phyloP scores from a whole-genome alignment of 2,329 filamentous ascomycete genomes.

The Colletotrichum sp. region DNA sequence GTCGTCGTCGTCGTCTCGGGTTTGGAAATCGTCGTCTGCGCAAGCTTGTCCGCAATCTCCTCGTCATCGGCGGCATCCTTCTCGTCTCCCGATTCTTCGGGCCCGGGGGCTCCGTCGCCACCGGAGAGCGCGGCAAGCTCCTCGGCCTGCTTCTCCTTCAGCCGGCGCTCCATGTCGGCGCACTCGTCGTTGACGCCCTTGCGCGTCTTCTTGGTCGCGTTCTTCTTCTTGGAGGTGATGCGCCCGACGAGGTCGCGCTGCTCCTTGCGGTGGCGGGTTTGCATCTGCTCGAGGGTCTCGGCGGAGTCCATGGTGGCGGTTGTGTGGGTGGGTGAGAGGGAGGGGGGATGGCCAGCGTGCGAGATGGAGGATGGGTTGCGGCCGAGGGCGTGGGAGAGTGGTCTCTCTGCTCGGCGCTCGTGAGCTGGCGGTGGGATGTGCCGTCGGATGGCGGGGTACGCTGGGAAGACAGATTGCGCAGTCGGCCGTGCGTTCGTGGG shows the following conservation, averaged over 20 bases:
- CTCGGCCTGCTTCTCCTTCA: constrained; percentile 69
- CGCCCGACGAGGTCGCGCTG: constrained; percentile 83
- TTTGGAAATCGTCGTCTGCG: neutral
- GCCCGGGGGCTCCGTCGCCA: constrained; percentile 3
- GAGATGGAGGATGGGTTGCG: no score
- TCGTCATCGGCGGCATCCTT: constrained; percentile 25
- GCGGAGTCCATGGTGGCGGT: constrained; percentile 29
- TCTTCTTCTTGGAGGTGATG: constrained; percentile 95
- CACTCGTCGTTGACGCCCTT: constrained; percentile 81
- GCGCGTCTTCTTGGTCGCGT: constrained; percentile 85
- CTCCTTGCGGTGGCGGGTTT: constrained; percentile 85
- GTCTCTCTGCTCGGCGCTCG: no score
- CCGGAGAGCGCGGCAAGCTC: constrained; percentile 57
- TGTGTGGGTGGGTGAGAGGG: neutral
- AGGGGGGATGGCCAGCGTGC: neutral
- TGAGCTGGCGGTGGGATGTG: neutral
- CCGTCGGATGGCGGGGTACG: neutral
- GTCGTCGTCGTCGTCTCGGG: neutral
- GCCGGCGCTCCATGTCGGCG: constrained; percentile 68
- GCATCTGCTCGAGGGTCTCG: constrained; percentile 75
- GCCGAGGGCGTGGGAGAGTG: no score
- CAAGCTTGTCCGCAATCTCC: constrained; percentile 26
- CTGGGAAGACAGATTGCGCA: rapidly evolving
- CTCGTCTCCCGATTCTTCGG: constrained; percentile 19
- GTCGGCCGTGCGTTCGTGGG: neutral